These are phyloP conservation scores for Penicillium sp. DNA, from an alignment of 2,329 filamentous ascomycete genomes.

Conservation along the genomic window DNA sequence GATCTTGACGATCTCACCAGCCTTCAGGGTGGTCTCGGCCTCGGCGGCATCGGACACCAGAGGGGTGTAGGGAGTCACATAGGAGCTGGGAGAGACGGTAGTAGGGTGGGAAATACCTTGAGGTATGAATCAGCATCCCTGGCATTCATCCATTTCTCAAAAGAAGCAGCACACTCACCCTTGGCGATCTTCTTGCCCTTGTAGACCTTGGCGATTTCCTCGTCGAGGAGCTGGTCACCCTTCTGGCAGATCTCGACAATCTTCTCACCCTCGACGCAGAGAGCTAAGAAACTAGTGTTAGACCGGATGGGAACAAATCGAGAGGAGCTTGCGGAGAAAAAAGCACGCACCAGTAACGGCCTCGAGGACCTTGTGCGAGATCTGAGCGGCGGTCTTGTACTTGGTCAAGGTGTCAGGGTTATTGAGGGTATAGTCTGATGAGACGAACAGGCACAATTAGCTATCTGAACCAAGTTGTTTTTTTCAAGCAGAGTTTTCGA, in stretches of 20 bases:
- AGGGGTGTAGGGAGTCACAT: slow-evolving; percentile 95
- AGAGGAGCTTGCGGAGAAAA: slow-evolving; percentile 1
- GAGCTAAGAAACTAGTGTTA: slow-evolving; percentile 50
- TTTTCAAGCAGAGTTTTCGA: not conserved
- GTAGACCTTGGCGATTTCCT: slow-evolving; percentile 94
- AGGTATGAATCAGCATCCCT: not conserved
- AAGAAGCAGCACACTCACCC: slow-evolving; percentile 59
- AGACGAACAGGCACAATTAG: slow-evolving; percentile 19
- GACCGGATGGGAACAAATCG: slow-evolving; percentile 7
- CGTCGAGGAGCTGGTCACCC: slow-evolving; percentile 91
- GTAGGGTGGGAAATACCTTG: slow-evolving; percentile 88
- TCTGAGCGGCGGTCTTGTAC: slow-evolving; percentile 95
- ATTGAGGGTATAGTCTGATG: slow-evolving; percentile 79
- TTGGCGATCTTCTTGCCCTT: slow-evolving; percentile 97
- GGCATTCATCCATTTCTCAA: not conserved
- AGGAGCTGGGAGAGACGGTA: slow-evolving; percentile 90
- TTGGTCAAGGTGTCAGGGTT: slow-evolving; percentile 97
- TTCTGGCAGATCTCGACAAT: slow-evolving; percentile 92
- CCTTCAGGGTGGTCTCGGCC: slow-evolving; percentile 75
- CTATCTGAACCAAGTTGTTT: not conserved
- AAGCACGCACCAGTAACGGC: slow-evolving; percentile 64
- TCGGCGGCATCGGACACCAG: slow-evolving; percentile 84
- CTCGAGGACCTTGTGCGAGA: slow-evolving; percentile 93
- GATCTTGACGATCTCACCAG: slow-evolving; percentile 90
- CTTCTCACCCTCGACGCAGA: slow-evolving; percentile 82